These are phyloP conservation scores for Picochlorum sp. DNA, from an alignment of 139 green algal genomes.

Conservation along the genomic window DNA sequence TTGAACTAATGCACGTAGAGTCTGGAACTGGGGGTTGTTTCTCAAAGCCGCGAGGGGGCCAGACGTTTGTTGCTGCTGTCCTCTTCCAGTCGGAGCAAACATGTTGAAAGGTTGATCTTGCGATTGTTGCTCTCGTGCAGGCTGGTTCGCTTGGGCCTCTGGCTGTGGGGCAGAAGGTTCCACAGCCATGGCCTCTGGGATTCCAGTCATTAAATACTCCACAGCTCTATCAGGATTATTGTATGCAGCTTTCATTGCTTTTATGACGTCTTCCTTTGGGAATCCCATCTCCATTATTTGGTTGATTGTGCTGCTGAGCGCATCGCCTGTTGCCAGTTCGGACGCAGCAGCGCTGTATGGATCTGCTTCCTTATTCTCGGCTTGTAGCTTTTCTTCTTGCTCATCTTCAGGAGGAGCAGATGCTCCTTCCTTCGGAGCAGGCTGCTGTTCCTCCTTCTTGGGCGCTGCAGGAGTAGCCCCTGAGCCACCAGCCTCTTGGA, in stretches of 20 bases:
- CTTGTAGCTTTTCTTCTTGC: neutral
- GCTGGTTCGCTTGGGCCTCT: slow-evolving; percentile 1
- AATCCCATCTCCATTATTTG: slow-evolving; percentile 94
- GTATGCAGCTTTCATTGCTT: slow-evolving; percentile 89
- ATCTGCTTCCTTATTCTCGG: neutral
- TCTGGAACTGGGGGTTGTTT: slow-evolving; percentile 71
- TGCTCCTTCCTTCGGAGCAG: neutral
- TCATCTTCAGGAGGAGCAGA: neutral
- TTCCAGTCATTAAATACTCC: slow-evolving; percentile 96
- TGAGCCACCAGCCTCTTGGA: slow-evolving; percentile 6
- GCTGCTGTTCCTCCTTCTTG: neutral
- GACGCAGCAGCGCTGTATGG: slow-evolving; percentile 43
- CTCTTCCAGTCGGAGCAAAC: slow-evolving; percentile 50
- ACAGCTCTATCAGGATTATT: slow-evolving; percentile 98
- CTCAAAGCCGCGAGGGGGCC: slow-evolving; percentile 73
- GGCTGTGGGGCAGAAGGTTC: slow-evolving; percentile 1
- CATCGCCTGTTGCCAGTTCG: slow-evolving; percentile 55
- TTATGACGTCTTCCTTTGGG: slow-evolving; percentile 52
- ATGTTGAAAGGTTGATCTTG: slow-evolving; percentile 73
- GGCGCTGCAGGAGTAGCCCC: neutral
- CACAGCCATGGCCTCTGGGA: slow-evolving; percentile 45
- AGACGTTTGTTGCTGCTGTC: slow-evolving; percentile 5
- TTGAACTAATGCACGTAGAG: slow-evolving; percentile 76
- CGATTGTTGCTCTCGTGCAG: slow-evolving; percentile 5
- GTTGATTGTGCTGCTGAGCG: slow-evolving; percentile 54